phyloP scores from a whole-genome alignment of 495 filamentous ascomycete genomes.

The Aspergillus ostianus region DNA sequence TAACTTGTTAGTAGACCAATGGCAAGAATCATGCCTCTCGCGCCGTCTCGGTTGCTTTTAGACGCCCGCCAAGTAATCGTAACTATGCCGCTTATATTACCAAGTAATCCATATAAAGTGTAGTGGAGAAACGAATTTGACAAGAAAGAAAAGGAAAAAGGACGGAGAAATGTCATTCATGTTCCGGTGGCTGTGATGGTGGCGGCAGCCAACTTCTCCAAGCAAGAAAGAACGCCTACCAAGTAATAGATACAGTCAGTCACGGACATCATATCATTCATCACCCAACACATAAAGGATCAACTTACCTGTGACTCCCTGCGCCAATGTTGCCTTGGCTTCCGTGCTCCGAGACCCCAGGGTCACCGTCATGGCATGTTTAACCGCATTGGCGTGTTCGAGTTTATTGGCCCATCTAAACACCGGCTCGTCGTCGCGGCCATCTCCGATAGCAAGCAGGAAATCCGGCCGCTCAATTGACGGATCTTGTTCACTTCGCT shows the following conservation, averaged over 20 bases:
- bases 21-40: background rate
- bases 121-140: background rate
- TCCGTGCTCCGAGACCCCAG: constrained; percentile 84
- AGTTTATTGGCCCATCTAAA: constrained; percentile 90
- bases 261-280: background rate
- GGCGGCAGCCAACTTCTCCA: constrained; percentile 28
- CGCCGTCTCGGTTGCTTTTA: background rate
- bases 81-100: background rate
- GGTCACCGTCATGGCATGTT: constrained; percentile 76
- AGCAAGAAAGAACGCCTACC: constrained; percentile 35
- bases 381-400: constrained; percentile 49
- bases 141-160: constrained; percentile 11
- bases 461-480: constrained; percentile 62
- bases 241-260: constrained; percentile 4
- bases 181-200: background rate
- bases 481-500: constrained; percentile 30
- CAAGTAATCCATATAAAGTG: background rate
- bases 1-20: too few relatives aligned
- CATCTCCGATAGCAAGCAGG: constrained; percentile 81
- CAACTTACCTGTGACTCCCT: constrained; percentile 74
- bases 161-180: background rate
- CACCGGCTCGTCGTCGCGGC: constrained; percentile 86
- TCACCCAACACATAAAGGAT: background rate
- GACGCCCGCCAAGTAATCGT: background rate
- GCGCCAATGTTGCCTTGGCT: constrained; percentile 78